Evolutionary conservation across 345 rosid genomes (phyloP).

Genomic region (Psidium guajava): DNA sequence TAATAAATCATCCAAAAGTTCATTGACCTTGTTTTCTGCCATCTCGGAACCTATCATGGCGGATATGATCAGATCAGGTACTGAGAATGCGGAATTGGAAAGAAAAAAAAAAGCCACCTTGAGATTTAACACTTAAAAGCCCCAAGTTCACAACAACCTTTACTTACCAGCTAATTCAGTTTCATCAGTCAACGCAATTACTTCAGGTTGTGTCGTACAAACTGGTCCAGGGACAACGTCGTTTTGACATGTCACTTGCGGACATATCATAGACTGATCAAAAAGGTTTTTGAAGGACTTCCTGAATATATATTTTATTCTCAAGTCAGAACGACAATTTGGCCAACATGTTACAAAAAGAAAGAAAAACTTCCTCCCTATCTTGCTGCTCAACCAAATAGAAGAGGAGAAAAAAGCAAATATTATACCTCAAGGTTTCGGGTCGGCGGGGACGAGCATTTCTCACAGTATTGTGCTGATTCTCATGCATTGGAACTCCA

Average conservation of each 20-base stretch:
- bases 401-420: not conserved
- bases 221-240: conserved; percentile 13
- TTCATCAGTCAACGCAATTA: conserved; percentile 8
- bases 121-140: not conserved
- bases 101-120: not conserved
- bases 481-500: conserved; percentile 26
- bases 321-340: not conserved
- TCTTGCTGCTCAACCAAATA: not conserved
- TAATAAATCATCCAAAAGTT: conserved; percentile 49
- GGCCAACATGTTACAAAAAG: conserved; percentile 25
- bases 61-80: conserved; percentile 7
- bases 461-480: conserved; percentile 19
- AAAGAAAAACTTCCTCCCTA: conserved; percentile 1
- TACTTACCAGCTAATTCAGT: conserved; percentile 37
- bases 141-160: not conserved
- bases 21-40: conserved; percentile 27
- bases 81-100: not conserved
- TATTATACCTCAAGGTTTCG: conserved; percentile 48
- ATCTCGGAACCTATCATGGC: conserved; percentile 25
- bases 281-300: conserved; percentile 28
- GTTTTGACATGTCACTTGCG: conserved; percentile 27
- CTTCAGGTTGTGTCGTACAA: conserved; percentile 17
- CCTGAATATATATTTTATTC: not conserved
- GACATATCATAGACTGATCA: conserved; percentile 2
- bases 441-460: conserved; percentile 48